These are phyloP conservation scores for Phytophthora capsici DNA, from an alignment of 352 stramenopile species.

Conservation along the genomic window DNA sequence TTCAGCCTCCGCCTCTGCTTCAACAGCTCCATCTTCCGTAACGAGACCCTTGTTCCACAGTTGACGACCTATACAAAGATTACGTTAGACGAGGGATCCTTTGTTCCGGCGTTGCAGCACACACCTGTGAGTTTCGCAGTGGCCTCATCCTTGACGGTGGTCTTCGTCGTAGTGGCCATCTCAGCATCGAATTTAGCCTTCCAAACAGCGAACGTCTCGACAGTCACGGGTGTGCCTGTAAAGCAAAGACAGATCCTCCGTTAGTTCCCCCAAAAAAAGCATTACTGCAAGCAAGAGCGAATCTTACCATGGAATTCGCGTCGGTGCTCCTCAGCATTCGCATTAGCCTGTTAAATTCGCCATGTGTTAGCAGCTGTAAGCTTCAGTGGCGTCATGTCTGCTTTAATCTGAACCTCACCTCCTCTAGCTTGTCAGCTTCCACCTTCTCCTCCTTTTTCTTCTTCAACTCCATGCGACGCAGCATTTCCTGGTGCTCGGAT, in stretches of 20 bases:
- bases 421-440: constrained; percentile 55
- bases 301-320: constrained; percentile 42
- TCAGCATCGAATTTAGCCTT: constrained; percentile 75
- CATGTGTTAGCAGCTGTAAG: constrained; percentile 18
- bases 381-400: neutral
- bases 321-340: constrained; percentile 30
- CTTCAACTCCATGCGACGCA: constrained; percentile 79
- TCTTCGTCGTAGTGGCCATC: constrained; percentile 57
- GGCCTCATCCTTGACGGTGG: constrained; percentile 67
- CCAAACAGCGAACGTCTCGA: constrained; percentile 79
- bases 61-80: constrained; percentile 48
- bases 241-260: constrained; percentile 2
- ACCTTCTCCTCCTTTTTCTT: constrained; percentile 84
- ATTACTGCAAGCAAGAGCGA: neutral
- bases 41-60: constrained; percentile 81
- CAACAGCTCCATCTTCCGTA: constrained; percentile 61
- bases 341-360: constrained; percentile 30
- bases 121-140: constrained; percentile 80
- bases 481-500: constrained; percentile 90
- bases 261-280: neutral
- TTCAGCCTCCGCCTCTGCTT: constrained; percentile 51
- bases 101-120: neutral
- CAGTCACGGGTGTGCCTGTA: constrained; percentile 78
- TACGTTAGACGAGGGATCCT: constrained; percentile 7
- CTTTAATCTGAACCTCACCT: constrained; percentile 29